phyloP scores from a whole-genome alignment of 305 asterid genomes.

The Solanum hybrid region DNA sequence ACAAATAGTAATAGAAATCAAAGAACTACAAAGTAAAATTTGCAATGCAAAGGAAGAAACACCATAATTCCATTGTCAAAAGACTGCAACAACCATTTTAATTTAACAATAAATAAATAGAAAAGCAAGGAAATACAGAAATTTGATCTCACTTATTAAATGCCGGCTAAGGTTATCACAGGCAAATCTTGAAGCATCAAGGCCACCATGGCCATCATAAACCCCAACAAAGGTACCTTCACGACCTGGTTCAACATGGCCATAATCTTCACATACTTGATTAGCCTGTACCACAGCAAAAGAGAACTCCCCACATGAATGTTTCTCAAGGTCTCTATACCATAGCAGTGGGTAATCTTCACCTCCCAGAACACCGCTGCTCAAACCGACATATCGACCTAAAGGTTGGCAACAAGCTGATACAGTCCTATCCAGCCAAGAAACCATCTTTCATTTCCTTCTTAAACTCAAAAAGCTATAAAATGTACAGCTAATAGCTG shows the following conservation, averaged over 20 bases:
- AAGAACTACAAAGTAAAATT: not conserved
- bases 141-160: slow-evolving; percentile 35
- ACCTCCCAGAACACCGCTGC: slow-evolving; percentile 25
- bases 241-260: slow-evolving; percentile 58
- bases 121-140: not conserved
- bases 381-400: slow-evolving; percentile 62
- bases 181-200: slow-evolving; percentile 49
- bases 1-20: not conserved
- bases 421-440: slow-evolving; percentile 44
- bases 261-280: slow-evolving; percentile 51
- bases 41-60: too few species aligned
- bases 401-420: slow-evolving; percentile 53
- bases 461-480: not conserved
- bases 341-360: slow-evolving; percentile 47
- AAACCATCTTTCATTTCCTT: slow-evolving; percentile 42
- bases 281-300: slow-evolving; percentile 68
- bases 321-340: slow-evolving; percentile 65
- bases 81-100: not conserved
- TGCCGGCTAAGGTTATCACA: slow-evolving; percentile 48
- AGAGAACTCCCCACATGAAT: slow-evolving; percentile 62
- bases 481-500: too few species aligned
- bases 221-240: slow-evolving; percentile 61
- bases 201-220: slow-evolving; percentile 83
- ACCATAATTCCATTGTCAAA: not conserved
- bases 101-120: not conserved